phyloP scores from a whole-genome alignment of 345 rosid genomes.

The Euphorbia lathyris region DNA sequence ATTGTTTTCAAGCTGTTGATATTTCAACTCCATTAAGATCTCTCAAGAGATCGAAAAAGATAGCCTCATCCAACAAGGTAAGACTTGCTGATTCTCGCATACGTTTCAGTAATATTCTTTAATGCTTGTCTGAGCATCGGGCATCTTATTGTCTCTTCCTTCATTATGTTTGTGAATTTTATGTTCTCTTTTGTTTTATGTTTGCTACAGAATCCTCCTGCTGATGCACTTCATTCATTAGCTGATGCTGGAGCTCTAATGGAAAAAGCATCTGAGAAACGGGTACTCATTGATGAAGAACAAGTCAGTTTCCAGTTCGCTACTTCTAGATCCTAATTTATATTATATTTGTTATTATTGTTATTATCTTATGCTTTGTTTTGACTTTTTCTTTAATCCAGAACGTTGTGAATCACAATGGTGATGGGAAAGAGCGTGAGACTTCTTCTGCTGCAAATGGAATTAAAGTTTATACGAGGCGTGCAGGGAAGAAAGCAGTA shows the following conservation, averaged over 20 bases:
- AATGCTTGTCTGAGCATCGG: not conserved
- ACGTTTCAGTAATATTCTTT: not conserved
- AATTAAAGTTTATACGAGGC: slow-evolving; percentile 7
- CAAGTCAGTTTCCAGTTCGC: too few species aligned
- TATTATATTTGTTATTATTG: too few species aligned
- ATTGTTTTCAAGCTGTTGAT: slow-evolving; percentile 9
- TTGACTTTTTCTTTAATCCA: slow-evolving; percentile 1
- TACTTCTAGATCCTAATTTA: too few species aligned
- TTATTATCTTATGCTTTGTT: not conserved
- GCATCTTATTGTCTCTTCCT: not conserved
- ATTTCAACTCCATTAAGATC: not conserved
- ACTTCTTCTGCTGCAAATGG: not conserved
- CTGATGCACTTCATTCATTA: slow-evolving; percentile 1
- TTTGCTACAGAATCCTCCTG: slow-evolving; percentile 1
- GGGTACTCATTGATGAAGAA: not conserved
- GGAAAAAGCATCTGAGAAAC: not conserved
- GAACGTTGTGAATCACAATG: not conserved
- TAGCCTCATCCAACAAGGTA: slow-evolving; percentile 4
- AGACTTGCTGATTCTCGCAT: not conserved
- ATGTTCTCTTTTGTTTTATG: not conserved
- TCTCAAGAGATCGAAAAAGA: not conserved
- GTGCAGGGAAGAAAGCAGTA: not conserved
- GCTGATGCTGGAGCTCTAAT: slow-evolving; percentile 8
- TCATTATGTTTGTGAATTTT: not conserved
- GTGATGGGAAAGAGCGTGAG: not conserved